Evolutionary conservation across 2,329 filamentous ascomycete species (phyloP), one percentile per base, ranked within the genome.

Genomic region (Pyricularia sp.): DNA sequence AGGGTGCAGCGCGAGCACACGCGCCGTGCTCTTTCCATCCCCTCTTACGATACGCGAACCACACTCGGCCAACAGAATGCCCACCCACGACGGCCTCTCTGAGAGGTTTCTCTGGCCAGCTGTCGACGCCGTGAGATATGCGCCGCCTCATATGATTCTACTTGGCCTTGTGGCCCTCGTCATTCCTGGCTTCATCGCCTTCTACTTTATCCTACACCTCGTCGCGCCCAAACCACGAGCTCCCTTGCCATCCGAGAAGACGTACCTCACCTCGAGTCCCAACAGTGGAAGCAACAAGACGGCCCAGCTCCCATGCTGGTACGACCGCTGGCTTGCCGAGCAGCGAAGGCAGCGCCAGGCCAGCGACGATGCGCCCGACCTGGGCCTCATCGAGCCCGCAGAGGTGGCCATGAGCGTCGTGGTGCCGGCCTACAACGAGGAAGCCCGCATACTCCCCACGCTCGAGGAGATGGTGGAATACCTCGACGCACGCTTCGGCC

Each of bases 341-440:
- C 86, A 85, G 76, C 85, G 82, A 74, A 81, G 79, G 72, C 30
- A 25, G 17, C 23, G 33, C 25, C 70, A 72, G 65, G 70, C 71
- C 64, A 70, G 80, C 71, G 75, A 80, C 71, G 76, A 78, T 25
- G 80, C 80, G 4, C 78, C 77, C 58, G 82, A 88, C 72, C 78
- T 84, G 20, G 84, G 87, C 72, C 26, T 42, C 55, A 68, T 68
- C 68, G 90, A 93, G 72, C 85, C 89, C 1, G 86, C 93, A 17
- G 89, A 94, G 71, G 80, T 97, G n/a, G 91, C 91, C 77, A 88
- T 99, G 83, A 95, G 92, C 68, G 89, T 98, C 9, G 93, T 99
- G 0, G 90, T 99, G 63, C 95, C 95, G 0, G 95, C 95, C 11
- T 99, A 93, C 84, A 99, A 99, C 73, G 95, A 99, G 76, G 90